Conservation (phyloP, 2,329 filamentous ascomycete species). For the Pseudogymnoascus sp. region DNA sequence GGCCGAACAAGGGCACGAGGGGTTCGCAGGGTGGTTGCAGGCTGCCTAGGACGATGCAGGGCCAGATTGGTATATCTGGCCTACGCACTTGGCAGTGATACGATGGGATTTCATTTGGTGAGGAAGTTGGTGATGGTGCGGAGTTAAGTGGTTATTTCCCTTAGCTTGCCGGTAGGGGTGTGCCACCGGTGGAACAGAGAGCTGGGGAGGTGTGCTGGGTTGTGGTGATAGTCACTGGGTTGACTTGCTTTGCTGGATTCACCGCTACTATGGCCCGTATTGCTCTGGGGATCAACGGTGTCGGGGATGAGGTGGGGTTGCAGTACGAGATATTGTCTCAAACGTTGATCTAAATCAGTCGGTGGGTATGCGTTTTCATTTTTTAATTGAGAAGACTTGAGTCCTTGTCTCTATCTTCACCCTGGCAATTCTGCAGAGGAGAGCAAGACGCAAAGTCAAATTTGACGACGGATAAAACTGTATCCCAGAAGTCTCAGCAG, state of each 20-base stretch:
- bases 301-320: not conserved
- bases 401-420: not conserved
- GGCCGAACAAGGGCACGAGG: not conserved
- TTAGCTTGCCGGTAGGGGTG: not conserved
- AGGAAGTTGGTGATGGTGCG: not conserved
- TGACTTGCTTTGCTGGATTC: not conserved
- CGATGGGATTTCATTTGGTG: not conserved
- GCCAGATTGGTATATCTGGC: not conserved
- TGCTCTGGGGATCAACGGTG: not conserved
- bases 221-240: not conserved
- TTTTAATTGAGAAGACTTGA: not conserved
- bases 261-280: not conserved
- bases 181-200: not conserved
- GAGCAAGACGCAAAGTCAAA: not conserved
- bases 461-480: not conserved
- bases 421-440: not conserved
- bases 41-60: not conserved
- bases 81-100: not conserved
- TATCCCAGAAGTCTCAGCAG: not conserved
- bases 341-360: not conserved
- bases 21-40: not conserved
- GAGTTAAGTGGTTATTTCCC: slow-evolving; percentile 1
- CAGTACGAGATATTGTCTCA: not conserved
- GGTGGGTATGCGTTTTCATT: not conserved
- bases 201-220: not conserved